Conservation (phyloP, 306 rosid genomes). For the Vigna reflexopilosa region DNA sequence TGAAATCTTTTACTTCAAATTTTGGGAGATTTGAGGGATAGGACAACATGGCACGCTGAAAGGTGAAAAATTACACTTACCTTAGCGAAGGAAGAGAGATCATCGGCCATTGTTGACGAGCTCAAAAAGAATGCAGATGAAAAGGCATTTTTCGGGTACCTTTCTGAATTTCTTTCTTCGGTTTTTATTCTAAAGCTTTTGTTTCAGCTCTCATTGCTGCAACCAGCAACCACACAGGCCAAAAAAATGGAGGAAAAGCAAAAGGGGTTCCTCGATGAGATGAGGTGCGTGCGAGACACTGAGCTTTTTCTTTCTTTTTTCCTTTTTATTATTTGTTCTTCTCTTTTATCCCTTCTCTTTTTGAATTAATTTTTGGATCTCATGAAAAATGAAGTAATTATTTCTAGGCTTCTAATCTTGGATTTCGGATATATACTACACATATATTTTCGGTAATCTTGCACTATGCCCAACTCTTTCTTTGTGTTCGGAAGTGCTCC, state of each 20-base stretch:
- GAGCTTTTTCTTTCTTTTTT: background rate
- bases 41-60: conserved; percentile 31
- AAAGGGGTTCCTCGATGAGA: conserved; percentile 48
- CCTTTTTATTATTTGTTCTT: background rate
- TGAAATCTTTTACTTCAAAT: conserved; percentile 39
- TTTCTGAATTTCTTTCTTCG: conserved; percentile 37
- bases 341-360: background rate
- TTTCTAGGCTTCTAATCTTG: conserved; percentile 32
- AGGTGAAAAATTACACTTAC: conserved; percentile 45
- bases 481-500: background rate
- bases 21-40: conserved; percentile 34
- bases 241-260: conserved; percentile 40
- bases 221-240: conserved; percentile 25
- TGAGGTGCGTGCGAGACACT: conserved; percentile 36
- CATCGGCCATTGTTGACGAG: conserved; percentile 84
- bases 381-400: conserved; percentile 45
- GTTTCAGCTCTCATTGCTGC: conserved; percentile 53
- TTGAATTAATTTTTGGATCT: background rate
- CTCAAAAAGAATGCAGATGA: conserved; percentile 63
- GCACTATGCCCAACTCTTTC: background rate
- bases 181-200: conserved; percentile 37
- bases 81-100: conserved; percentile 77
- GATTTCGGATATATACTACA: conserved; percentile 20
- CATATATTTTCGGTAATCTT: background rate
- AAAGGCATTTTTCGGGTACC: conserved; percentile 67